These are phyloP conservation scores for Fusarium burgessii DNA, from an alignment of 2,329 filamentous ascomycete species.

Conservation along the genomic window DNA sequence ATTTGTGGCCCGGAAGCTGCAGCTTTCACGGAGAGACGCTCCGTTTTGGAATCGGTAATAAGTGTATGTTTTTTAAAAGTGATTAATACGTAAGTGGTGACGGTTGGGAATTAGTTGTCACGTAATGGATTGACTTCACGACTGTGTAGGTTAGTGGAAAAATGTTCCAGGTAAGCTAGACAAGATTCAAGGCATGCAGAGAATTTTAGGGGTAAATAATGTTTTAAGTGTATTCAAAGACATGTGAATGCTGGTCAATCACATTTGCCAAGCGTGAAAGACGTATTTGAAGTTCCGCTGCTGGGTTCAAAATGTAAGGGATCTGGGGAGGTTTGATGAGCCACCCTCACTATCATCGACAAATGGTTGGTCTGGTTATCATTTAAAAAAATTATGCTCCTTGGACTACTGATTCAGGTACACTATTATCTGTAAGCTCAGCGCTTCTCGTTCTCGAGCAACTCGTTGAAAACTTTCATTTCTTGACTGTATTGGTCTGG, in stretches of 20 bases:
- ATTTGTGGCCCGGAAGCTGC: not conserved
- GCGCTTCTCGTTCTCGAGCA: no score
- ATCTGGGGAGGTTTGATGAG: no score
- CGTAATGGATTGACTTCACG: not conserved
- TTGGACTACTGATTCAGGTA: no score
- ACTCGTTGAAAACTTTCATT: no score
- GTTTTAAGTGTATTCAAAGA: rapidly evolving
- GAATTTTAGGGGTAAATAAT: rapidly evolving
- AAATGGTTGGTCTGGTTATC: no score
- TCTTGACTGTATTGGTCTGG: no score
- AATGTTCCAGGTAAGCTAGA: not conserved
- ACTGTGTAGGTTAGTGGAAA: not conserved
- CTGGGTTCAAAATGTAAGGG: no score
- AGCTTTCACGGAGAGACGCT: conserved; percentile 1
- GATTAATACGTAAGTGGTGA: not conserved
- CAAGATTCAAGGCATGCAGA: not conserved
- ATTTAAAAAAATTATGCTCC: no score
- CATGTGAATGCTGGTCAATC: rapidly evolving
- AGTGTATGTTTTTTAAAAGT: not conserved
- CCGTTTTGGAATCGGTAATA: not conserved
- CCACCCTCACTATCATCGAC: no score
- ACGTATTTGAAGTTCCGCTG: no score
- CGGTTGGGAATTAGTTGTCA: not conserved
- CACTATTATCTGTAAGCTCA: no score
- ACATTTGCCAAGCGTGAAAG: no score